Evolutionary conservation across 768 basidiomycete species (phyloP).

Genomic region (Psilocybe subaeruginosa): DNA sequence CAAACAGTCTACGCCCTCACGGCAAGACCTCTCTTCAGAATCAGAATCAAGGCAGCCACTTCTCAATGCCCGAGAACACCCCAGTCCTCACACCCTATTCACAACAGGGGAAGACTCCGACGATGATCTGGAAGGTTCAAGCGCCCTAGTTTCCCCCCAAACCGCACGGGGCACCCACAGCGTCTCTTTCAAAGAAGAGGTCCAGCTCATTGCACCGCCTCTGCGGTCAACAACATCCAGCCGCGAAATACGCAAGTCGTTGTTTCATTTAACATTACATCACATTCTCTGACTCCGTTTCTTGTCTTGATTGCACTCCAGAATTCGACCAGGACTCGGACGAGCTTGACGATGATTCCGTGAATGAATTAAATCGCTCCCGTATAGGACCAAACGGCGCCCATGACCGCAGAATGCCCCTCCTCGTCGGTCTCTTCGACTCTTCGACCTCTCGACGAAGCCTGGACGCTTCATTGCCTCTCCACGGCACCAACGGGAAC

Average conservation of each 20-base stretch:
- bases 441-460: conserved; percentile 60
- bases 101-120: conserved; percentile 57
- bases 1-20: conserved; percentile 20
- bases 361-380: conserved; percentile 27
- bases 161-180: conserved; percentile 42
- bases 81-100: conserved; percentile 48
- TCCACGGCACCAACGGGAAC: conserved; percentile 38
- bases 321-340: conserved; percentile 87
- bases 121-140: conserved; percentile 40
- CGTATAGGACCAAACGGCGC: conserved; percentile 33
- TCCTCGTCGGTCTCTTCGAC: conserved; percentile 81
- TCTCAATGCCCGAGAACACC: conserved; percentile 50
- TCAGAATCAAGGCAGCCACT: conserved; percentile 61
- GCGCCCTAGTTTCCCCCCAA: conserved; percentile 30
- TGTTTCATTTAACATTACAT: neutral
- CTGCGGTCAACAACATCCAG: conserved; percentile 75
- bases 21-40: conserved; percentile 21
- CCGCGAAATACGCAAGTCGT: conserved; percentile 66
- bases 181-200: conserved; percentile 71
- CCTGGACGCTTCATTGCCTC: conserved; percentile 56
- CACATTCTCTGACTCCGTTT: neutral
- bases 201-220: conserved; percentile 68
- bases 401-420: conserved; percentile 63
- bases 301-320: conserved; percentile 28
- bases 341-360: conserved; percentile 64